These are phyloP conservation scores for Pyrenochaeta sp. DNA, from an alignment of 2,329 filamentous ascomycete species.

Conservation along the genomic window DNA sequence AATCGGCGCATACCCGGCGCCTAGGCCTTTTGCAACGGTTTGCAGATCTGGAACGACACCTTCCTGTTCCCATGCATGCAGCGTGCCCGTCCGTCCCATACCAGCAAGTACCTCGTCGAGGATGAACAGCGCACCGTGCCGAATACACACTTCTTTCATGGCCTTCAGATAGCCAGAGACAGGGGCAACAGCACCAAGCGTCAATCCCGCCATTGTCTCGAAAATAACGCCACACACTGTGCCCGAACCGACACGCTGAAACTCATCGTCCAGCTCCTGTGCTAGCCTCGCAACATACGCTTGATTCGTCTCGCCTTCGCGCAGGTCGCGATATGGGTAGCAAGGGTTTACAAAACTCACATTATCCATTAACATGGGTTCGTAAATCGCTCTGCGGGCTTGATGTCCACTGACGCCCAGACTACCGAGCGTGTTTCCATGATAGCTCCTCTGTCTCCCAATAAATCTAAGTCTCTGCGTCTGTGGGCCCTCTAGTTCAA, in stretches of 20 bases:
- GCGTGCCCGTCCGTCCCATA: slow-evolving; percentile 63
- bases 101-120: slow-evolving; percentile 80
- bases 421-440: slow-evolving; percentile 73
- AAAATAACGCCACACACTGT: slow-evolving; percentile 76
- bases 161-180: slow-evolving; percentile 73
- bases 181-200: slow-evolving; percentile 72
- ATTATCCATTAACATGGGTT: slow-evolving; percentile 64
- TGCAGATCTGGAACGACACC: slow-evolving; percentile 68
- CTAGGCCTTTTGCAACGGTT: slow-evolving; percentile 71
- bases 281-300: slow-evolving; percentile 68
- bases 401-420: slow-evolving; percentile 70
- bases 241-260: slow-evolving; percentile 67
- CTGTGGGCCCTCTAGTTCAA: slow-evolving; percentile 61
- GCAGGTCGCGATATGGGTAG: slow-evolving; percentile 68
- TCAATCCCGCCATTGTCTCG: slow-evolving; percentile 74
- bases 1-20: slow-evolving; percentile 68
- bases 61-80: slow-evolving; percentile 69
- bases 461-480: slow-evolving; percentile 68
- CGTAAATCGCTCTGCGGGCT: slow-evolving; percentile 67
- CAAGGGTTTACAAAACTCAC: slow-evolving; percentile 71
- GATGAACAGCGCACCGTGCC: slow-evolving; percentile 75
- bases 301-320: slow-evolving; percentile 60
- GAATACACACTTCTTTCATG: slow-evolving; percentile 72
- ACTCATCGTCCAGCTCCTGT: slow-evolving; percentile 72
- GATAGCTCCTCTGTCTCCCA: slow-evolving; percentile 70